Evolutionary conservation across 176 grass and related monocot species (phyloP), one percentile per base, ranked within the genome.

Genomic region (Triticum dicoccoides): DNA sequence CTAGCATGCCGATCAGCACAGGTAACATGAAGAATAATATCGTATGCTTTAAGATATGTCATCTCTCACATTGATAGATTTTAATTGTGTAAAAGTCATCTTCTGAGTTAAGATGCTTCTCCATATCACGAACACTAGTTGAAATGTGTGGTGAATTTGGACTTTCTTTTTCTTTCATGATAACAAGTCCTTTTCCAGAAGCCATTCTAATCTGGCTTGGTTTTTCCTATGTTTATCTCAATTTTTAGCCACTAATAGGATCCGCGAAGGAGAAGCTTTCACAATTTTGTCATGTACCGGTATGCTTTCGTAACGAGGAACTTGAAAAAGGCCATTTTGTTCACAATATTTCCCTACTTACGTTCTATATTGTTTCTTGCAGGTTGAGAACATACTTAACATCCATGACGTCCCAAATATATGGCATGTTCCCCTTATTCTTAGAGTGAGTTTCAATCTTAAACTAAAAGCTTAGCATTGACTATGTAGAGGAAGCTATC

Each of bases 221-320:
- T 21, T 59, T 54, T 59, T 21, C 18, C 6, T 86, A 34, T 64
- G 42, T 71, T 73, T 86, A 47, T 71, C 24, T 92, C 9, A 74
- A 82, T 56, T 84, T 89, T 87, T 88, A 98, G 97, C 94, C 97
- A 76, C 83, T 98, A 91, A 84, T 86, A 34, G 94, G 88, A 77
- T 94, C 79, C 20, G 93, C 93, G 6, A 98, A 94, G 72, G 91
- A 94, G 68, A 98, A 98, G 84, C 97, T 98, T 84, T 98, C 94
- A 61, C 93, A 98, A 86, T 98, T 98, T 84, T 98, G 97, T 76
- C 97, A 98, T 91, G 97, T 98, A 6, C 92, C 97, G 80, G 97
- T 98, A 89, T 86, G 94, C 25, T 84, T 67, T 67, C 70, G 13
- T 80, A 39, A 39, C 77, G 42, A 47, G 71, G 42, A 76, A 69